These are phyloP conservation scores for Lodderomyces beijingensis DNA, from an alignment of 1,139 yeast genomes.

Conservation along the genomic window DNA sequence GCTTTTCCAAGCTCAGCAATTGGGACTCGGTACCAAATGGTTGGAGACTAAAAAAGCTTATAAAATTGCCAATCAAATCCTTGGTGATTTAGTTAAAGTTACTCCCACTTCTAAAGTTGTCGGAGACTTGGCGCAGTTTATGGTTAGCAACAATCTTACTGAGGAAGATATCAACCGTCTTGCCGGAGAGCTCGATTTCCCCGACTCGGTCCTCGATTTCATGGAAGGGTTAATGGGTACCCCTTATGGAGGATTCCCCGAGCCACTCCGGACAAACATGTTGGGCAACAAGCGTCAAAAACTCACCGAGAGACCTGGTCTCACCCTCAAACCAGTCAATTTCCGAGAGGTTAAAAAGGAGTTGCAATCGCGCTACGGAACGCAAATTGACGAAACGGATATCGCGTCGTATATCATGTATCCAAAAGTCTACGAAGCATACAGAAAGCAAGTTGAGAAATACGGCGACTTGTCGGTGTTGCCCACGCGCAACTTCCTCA, in stretches of 20 bases:
- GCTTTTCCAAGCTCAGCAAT: conserved; percentile 98
- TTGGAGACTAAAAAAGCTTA: conserved; percentile 90
- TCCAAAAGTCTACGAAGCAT: conserved; percentile 94
- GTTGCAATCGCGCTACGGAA: conserved; percentile 58
- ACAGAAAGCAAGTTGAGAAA: conserved; percentile 64
- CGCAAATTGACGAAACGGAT: conserved; percentile 71
- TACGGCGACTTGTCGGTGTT: conserved; percentile 91
- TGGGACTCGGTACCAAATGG: conserved; percentile 96
- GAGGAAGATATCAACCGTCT: conserved; percentile 81
- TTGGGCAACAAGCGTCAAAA: conserved; percentile 83
- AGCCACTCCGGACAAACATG: conserved; percentile 89
- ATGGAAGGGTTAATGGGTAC: conserved; percentile 99
- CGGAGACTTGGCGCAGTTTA: conserved; percentile 97
- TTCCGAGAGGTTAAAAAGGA: conserved; percentile 67
- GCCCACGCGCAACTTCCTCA: conserved; percentile 87
- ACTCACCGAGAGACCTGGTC: conserved; percentile 86
- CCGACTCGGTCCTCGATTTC: conserved; percentile 95
- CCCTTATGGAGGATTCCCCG: conserved; percentile 99
- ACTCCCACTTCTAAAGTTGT: conserved; percentile 99
- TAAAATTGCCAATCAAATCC: conserved; percentile 78
- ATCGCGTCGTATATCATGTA: conserved; percentile 96
- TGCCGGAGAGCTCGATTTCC: conserved; percentile 93
- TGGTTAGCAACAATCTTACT: conserved; percentile 90
- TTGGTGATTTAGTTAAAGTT: conserved; percentile 96
- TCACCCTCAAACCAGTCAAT: conserved; percentile 79